A percentile compares a stretch with the other conserved stretches of the same genome.
These are phyloP conservation scores for Hanseniaspora nectarophila DNA, from an alignment of 805 yeast species.

Conservation along the genomic window DNA sequence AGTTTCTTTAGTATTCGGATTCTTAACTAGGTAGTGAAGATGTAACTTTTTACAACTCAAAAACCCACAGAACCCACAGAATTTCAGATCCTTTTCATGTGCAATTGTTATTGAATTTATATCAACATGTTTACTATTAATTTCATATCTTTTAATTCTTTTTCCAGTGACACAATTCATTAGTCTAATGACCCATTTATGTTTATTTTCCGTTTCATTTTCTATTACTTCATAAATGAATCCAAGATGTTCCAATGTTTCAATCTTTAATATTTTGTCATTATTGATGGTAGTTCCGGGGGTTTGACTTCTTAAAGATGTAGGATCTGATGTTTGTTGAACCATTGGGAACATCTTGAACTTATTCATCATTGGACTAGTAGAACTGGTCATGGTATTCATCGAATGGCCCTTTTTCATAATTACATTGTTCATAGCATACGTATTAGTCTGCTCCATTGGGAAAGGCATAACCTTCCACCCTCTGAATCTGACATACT, in stretches of 20 bases:
- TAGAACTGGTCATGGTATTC: neutral
- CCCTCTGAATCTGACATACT: conserved; percentile 13
- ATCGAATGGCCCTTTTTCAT: conserved; percentile 1
- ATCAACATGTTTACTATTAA: neutral
- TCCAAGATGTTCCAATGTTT: conserved; percentile 9
- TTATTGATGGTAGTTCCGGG: neutral
- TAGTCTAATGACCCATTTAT: neutral
- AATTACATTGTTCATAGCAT: neutral
- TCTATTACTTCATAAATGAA: conserved; percentile 5
- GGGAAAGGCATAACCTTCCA: conserved; percentile 14
- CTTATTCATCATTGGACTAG: neutral
- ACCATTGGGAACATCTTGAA: conserved; percentile 10
- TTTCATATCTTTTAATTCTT: neutral
- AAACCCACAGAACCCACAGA: conserved; percentile 81
- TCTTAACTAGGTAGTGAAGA: conserved; percentile 54
- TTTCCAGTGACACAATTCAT: conserved; percentile 5
- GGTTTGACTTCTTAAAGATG: neutral
- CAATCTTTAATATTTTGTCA: neutral
- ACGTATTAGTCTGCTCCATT: neutral
- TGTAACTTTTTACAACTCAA: conserved; percentile 65
- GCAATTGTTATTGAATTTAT: conserved; percentile 47
- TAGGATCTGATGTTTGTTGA: conserved; percentile 11
- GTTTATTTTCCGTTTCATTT: neutral
- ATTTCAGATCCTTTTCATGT: conserved; percentile 72
- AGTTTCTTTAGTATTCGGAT: conserved; percentile 29